Base-by-base conservation (phyloP, 2,329 filamentous ascomycete genomes). In the Sporothrix curviconia region DNA sequence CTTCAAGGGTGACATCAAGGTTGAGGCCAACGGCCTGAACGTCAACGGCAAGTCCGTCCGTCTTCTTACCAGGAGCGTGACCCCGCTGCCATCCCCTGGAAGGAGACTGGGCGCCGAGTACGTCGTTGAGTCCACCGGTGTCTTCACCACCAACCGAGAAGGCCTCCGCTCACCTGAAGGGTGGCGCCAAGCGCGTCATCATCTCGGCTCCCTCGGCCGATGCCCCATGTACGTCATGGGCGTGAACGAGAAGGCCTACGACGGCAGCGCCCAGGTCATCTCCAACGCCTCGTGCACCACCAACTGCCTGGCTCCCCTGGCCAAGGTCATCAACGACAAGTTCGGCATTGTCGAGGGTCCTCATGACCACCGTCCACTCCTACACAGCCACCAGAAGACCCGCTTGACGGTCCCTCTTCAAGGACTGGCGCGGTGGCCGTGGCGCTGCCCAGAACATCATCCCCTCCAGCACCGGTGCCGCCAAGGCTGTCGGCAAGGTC, bases 381-480 rank as follows among this genome's bases (percentile, higher is more conserved):
- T 97, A 97, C 88, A 97, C 94, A 70, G 94, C 94, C 71, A 97
- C 94, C 94, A 97, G 84, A 96, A 96, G 90, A 96, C 92, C 70
- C n/a, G n/a, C 94, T 97, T 70, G 94, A 99, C 72, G 94, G 91
- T 74, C 94, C 94, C 72, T 97, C 94, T 65, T 80, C 77, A 99
- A 99, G 89, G 94, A 97, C 83, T 99, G 92, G 92, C 89, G 92
- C 80, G 94, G 94, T 85, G 94, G 94, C 77, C 94, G 94, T 81
- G 92, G 90, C 69, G 94, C 94, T 79, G 94, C 94, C 72, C 89
- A 95, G 84, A 97, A 99, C 88, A 97, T 97, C 84, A 97, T 99
- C 73, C 94, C 94, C 78, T 90, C 86, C 82, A 95, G 90, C 85
- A 99, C 94, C 66, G 94, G 94, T 86, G 94, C 94, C 76, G 94